Evolutionary conservation across 768 basidiomycete species (phyloP).

Genomic region (Symmetrospora coprosmae): DNA sequence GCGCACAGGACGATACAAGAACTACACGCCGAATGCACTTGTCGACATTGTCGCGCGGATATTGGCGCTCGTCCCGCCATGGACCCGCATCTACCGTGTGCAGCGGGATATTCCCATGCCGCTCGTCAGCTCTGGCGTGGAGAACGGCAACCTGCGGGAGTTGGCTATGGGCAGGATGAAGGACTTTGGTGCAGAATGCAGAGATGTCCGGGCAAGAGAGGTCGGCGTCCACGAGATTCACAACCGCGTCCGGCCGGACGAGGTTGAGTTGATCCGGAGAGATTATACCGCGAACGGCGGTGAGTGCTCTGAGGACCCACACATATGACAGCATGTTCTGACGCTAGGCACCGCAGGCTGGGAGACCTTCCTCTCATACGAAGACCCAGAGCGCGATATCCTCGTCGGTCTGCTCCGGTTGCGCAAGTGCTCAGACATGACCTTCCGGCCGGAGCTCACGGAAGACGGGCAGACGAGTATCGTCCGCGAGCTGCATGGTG

Average conservation of each 20-base stretch:
- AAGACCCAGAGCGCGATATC: constrained; percentile 93
- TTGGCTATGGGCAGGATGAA: constrained; percentile 94
- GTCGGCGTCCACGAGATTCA: constrained; percentile 99
- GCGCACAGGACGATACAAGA: constrained; percentile 46
- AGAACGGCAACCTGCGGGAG: constrained; percentile 94
- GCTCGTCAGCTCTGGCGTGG: constrained; percentile 87
- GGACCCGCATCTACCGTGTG: constrained; percentile 96
- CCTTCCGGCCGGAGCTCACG: constrained; percentile 84
- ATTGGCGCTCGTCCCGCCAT: constrained; percentile 88
- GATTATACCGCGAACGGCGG: constrained; percentile 96
- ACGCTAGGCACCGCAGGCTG: constrained; percentile 43
- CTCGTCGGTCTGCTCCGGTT: constrained; percentile 81
- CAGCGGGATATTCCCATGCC: constrained; percentile 96
- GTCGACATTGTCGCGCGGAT: constrained; percentile 95
- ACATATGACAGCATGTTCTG: not conserved
- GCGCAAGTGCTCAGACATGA: constrained; percentile 91
- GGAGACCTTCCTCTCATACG: constrained; percentile 98
- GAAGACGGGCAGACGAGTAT: constrained; percentile 62
- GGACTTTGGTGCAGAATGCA: constrained; percentile 93
- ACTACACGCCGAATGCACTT: constrained; percentile 96
- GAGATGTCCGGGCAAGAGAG: constrained; percentile 94
- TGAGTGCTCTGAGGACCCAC: not conserved
- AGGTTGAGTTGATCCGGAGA: constrained; percentile 81
- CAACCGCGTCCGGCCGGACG: constrained; percentile 71
- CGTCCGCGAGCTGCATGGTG: constrained; percentile 71